phyloP scores from a whole-genome alignment of 2,329 filamentous ascomycete genomes.

The Ophiostoma himal-ulmi region DNA sequence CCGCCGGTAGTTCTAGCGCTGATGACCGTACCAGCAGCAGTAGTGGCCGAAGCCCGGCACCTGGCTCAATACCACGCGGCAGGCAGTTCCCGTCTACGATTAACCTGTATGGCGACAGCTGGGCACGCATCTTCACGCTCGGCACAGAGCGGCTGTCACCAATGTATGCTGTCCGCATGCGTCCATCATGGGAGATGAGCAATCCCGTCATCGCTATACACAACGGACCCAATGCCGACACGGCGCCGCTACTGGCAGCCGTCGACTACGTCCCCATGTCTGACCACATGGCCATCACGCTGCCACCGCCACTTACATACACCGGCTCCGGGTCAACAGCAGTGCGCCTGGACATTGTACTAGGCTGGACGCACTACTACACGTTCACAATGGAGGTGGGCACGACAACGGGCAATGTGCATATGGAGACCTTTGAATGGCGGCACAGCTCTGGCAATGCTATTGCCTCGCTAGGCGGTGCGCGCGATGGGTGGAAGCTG shows the following conservation, averaged over 20 bases:
- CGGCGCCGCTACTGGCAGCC: constrained; percentile 31
- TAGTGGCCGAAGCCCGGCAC: constrained; percentile 12
- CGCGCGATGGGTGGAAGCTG: constrained; percentile 39
- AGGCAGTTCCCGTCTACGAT: constrained; percentile 34
- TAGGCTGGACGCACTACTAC: constrained; percentile 28
- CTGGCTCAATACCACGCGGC: constrained; percentile 23
- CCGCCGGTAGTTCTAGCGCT: no score
- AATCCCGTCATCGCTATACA: constrained; percentile 34
- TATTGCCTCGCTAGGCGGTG: constrained; percentile 32
- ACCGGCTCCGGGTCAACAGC: constrained; percentile 24
- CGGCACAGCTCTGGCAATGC: constrained; percentile 35
- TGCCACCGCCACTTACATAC: constrained; percentile 31
- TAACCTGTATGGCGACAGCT: constrained; percentile 31
- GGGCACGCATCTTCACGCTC: constrained; percentile 27
- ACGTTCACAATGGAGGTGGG: constrained; percentile 36
- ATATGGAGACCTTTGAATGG: constrained; percentile 41
- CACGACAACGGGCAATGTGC: constrained; percentile 20
- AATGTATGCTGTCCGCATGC: constrained; percentile 32
- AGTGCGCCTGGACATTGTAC: constrained; percentile 18
- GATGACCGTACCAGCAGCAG: neutral
- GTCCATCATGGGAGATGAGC: constrained; percentile 28
- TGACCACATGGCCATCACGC: constrained; percentile 28
- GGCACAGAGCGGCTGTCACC: constrained; percentile 33
- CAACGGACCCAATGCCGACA: constrained; percentile 31
- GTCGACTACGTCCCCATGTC: constrained; percentile 25